phyloP scores from a whole-genome alignment of 306 rosid species.

The Ceratonia siliqua region DNA sequence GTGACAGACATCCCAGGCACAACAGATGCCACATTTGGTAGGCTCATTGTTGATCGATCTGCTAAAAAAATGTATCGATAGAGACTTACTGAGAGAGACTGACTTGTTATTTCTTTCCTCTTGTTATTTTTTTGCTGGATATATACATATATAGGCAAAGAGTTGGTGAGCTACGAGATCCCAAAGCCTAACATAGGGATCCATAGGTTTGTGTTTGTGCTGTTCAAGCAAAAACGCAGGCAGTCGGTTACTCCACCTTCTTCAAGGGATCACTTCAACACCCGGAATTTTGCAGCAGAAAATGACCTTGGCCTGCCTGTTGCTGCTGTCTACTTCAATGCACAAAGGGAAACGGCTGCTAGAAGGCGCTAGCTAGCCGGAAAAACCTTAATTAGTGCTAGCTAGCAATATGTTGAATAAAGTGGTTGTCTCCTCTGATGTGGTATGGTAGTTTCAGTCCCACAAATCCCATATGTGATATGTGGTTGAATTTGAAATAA shows the following conservation, averaged over 20 bases:
- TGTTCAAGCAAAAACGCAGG: slow-evolving; percentile 76
- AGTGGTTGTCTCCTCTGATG: not conserved
- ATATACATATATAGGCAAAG: slow-evolving; percentile 55
- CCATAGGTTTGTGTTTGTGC: slow-evolving; percentile 94
- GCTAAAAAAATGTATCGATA: not conserved
- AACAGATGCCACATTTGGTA: slow-evolving; percentile 96
- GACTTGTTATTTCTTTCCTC: not conserved
- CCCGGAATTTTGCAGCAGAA: slow-evolving; percentile 66
- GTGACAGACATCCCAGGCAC: slow-evolving; percentile 99
- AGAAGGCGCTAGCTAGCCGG: slow-evolving; percentile 61
- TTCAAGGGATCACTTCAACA: slow-evolving; percentile 75
- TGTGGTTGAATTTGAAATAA: slow-evolving; percentile 31
- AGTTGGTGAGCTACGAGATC: slow-evolving; percentile 78
- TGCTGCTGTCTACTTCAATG: slow-evolving; percentile 94
- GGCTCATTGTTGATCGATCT: slow-evolving; percentile 25
- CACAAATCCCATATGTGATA: not conserved
- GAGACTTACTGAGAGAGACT: not conserved
- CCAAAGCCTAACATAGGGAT: slow-evolving; percentile 93
- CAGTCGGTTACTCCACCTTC: slow-evolving; percentile 61
- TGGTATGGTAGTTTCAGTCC: not conserved
- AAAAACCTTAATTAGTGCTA: not conserved
- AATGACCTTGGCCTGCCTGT: slow-evolving; percentile 86
- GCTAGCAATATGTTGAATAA: slow-evolving; percentile 22
- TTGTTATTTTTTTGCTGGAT: not conserved
- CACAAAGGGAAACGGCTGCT: slow-evolving; percentile 87